These are phyloP conservation scores for Aspergillus bombycis DNA, from an alignment of 2,329 filamentous ascomycete species.

Conservation along the genomic window DNA sequence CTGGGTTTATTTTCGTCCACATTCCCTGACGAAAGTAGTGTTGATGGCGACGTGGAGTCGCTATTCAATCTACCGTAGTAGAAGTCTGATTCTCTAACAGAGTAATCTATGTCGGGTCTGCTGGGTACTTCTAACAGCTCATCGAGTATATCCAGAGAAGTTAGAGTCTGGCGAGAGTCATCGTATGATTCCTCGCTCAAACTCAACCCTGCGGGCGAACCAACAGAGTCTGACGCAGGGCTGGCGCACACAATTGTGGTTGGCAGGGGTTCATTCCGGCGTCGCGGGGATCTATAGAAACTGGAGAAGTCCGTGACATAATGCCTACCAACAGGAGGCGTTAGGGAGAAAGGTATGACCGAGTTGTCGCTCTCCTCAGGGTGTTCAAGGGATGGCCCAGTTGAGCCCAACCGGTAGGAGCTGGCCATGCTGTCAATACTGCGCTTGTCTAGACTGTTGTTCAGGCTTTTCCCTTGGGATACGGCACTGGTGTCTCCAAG, in stretches of 20 bases:
- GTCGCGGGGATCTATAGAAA: slow-evolving; percentile 7
- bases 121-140: not conserved
- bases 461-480: not conserved
- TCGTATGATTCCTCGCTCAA: not conserved
- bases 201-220: no score
- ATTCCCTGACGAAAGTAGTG: not conserved
- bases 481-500: not conserved
- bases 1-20: not conserved
- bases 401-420: not conserved
- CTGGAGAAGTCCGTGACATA: not conserved
- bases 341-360: not conserved
- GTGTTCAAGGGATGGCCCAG: not conserved
- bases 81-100: slow-evolving; percentile 1
- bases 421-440: not conserved
- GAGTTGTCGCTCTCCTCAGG: not conserved
- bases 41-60: not conserved
- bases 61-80: not conserved
- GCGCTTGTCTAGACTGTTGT: not conserved
- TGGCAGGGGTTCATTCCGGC: not conserved
- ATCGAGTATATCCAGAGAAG: not conserved
- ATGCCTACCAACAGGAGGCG: not conserved
- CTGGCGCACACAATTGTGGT: no score
- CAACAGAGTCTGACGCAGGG: not conserved
- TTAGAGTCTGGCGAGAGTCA: not conserved
- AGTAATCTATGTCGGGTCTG: not conserved